Evolutionary conservation across 2,329 filamentous ascomycete genomes (phyloP).

Genomic region (Ilyonectria mors-panacis): DNA sequence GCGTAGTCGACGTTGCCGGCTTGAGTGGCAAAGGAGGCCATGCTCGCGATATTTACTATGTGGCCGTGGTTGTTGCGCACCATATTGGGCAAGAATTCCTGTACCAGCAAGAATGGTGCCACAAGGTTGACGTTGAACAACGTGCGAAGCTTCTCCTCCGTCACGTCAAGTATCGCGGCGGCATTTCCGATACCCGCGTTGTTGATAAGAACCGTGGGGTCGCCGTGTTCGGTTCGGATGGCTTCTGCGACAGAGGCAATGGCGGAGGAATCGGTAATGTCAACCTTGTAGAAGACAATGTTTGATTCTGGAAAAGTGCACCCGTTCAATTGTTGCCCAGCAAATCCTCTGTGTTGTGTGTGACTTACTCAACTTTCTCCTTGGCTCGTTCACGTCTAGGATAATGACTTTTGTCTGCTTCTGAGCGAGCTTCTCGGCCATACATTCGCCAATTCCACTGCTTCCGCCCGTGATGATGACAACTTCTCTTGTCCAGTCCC

Average conservation of each 20-base stretch:
- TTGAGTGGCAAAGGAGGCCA: slow-evolving; percentile 70
- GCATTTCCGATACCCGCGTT: slow-evolving; percentile 9
- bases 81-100: slow-evolving; percentile 76
- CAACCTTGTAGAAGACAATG: slow-evolving; percentile 3
- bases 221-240: slow-evolving; percentile 6
- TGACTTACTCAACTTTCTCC: neutral
- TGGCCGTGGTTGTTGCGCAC: slow-evolving; percentile 74
- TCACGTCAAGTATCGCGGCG: neutral
- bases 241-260: neutral
- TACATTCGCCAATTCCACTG: slow-evolving; percentile 11
- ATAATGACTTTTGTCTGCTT: slow-evolving; percentile 10
- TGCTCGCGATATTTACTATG: slow-evolving; percentile 76
- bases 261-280: neutral
- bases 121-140: slow-evolving; percentile 74
- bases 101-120: slow-evolving; percentile 72
- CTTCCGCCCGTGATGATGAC: slow-evolving; percentile 17
- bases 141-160: neutral
- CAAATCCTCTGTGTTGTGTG: too few relatives aligned
- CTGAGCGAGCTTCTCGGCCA: slow-evolving; percentile 5
- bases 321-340: neutral
- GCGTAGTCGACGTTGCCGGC: slow-evolving; percentile 76
- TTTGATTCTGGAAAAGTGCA: neutral
- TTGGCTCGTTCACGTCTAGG: slow-evolving; percentile 4
- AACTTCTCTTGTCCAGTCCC: slow-evolving; percentile 15
- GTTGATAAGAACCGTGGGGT: slow-evolving; percentile 22